These are phyloP conservation scores for Pseudogymnoascus verrucosus DNA, from an alignment of 2,329 filamentous ascomycete species.

Conservation along the genomic window DNA sequence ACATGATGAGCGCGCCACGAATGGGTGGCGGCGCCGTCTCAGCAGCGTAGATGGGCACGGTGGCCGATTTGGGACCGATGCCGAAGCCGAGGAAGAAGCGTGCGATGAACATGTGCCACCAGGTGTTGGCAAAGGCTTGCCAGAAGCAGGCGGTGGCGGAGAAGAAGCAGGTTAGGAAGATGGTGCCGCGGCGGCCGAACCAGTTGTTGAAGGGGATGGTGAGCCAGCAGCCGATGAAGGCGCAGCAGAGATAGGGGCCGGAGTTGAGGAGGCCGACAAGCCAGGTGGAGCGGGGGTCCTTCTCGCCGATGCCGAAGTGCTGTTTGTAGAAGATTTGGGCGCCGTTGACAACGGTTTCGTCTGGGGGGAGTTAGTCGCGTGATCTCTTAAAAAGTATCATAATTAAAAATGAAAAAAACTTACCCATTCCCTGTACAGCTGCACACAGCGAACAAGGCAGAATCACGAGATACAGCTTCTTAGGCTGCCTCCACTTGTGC, in stretches of 20 bases:
- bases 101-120: conserved; percentile 65
- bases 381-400: background rate
- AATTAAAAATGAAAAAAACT: conserved; percentile 13
- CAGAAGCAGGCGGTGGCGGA: conserved; percentile 48
- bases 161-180: conserved; percentile 60
- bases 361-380: conserved; percentile 26
- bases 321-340: conserved; percentile 57
- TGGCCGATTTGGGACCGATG: conserved; percentile 63
- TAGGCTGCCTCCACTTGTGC: conserved; percentile 62
- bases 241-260: conserved; percentile 57
- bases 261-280: conserved; percentile 54
- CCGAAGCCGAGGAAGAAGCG: conserved; percentile 63
- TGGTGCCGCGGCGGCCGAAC: conserved; percentile 63
- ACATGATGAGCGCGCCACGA: conserved; percentile 64
- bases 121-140: conserved; percentile 44
- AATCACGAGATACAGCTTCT: conserved; percentile 57
- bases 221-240: conserved; percentile 63
- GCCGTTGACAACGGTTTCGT: conserved; percentile 63
- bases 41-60: conserved; percentile 62
- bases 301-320: conserved; percentile 51
- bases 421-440: conserved; percentile 61
- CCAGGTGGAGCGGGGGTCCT: conserved; percentile 43
- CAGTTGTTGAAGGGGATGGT: conserved; percentile 63
- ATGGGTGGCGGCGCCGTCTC: conserved; percentile 57
- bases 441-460: conserved; percentile 59